Evolutionary conservation across 2,329 filamentous ascomycete species (phyloP).

Genomic region (Trichoderma breve): DNA sequence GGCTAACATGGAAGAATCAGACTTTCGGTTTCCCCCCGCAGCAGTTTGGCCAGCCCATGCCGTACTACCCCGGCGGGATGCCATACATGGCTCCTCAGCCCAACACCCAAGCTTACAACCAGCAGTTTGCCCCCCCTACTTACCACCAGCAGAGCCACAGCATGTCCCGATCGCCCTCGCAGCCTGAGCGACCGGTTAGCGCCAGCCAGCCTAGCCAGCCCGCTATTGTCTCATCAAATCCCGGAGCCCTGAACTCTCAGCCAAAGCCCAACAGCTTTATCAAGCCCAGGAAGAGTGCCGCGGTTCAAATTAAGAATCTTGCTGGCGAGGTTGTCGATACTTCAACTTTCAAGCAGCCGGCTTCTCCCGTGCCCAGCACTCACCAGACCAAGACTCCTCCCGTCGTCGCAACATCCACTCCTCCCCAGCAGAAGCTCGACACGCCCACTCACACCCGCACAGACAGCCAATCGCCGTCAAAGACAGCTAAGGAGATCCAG

Average conservation of each 20-base stretch:
- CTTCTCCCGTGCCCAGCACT: constrained; percentile 55
- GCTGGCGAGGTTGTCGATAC: constrained; percentile 74
- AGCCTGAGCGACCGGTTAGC: constrained; percentile 68
- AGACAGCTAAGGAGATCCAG: constrained; percentile 78
- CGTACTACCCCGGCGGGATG: constrained; percentile 46
- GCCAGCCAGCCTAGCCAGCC: constrained; percentile 60
- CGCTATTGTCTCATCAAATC: constrained; percentile 59
- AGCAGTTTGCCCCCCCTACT: constrained; percentile 40
- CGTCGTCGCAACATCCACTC: constrained; percentile 72
- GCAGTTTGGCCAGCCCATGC: constrained; percentile 39
- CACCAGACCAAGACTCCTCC: constrained; percentile 63
- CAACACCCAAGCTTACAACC: constrained; percentile 52
- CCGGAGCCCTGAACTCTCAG: constrained; percentile 63
- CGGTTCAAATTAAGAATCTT: constrained; percentile 81
- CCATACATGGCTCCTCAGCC: constrained; percentile 50
- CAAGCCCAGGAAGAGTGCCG: constrained; percentile 65
- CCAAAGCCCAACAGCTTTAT: constrained; percentile 49
- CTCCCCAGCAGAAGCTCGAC: constrained; percentile 73
- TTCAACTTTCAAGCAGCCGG: constrained; percentile 58
- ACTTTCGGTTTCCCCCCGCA: constrained; percentile 54
- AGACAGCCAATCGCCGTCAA: constrained; percentile 65
- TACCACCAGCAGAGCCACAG: constrained; percentile 55
- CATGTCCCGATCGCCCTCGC: constrained; percentile 84
- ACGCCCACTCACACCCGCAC: constrained; percentile 67
- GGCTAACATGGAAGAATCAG: constrained; percentile 71